Evolutionary conservation across 108 stramenopile species (phyloP).

Genomic region (Nannochloropsis gaditana): DNA sequence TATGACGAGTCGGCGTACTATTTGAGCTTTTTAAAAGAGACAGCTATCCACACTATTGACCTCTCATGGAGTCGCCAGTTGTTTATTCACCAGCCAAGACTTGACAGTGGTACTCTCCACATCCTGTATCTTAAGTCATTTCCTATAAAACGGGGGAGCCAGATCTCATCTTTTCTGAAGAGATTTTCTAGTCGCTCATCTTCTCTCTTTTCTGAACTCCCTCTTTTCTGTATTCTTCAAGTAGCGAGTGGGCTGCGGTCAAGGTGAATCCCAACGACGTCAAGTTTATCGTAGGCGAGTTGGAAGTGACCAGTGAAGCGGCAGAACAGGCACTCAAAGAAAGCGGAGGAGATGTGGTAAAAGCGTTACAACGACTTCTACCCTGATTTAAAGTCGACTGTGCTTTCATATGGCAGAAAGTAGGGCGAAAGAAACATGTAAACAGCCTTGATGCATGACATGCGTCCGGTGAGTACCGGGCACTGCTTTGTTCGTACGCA

Average conservation of each 20-base stretch:
- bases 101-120: too few relatives aligned
- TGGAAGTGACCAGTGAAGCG: background rate
- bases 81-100: too few relatives aligned
- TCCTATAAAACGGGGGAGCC: too few relatives aligned
- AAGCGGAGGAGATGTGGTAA: background rate
- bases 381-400: background rate
- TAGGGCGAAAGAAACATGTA: background rate
- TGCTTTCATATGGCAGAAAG: too few relatives aligned
- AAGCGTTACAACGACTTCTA: constrained; percentile 1
- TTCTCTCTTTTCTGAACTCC: background rate
- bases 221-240: background rate
- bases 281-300: background rate
- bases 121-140: too few relatives aligned
- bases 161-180: too few relatives aligned
- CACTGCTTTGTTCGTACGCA: too few relatives aligned
- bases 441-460: background rate
- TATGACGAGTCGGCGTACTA: too few relatives aligned
- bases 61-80: too few relatives aligned
- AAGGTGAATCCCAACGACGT: background rate
- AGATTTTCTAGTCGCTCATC: background rate
- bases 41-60: too few relatives aligned
- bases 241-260: constrained; percentile 5
- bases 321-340: background rate
- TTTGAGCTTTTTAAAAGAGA: too few relatives aligned
- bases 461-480: background rate